Percentiles rank a stretch among this genome's conserved stretches.
Conservation (phyloP, 2,329 filamentous ascomycete species). For the Fusarium austroafricanum region DNA sequence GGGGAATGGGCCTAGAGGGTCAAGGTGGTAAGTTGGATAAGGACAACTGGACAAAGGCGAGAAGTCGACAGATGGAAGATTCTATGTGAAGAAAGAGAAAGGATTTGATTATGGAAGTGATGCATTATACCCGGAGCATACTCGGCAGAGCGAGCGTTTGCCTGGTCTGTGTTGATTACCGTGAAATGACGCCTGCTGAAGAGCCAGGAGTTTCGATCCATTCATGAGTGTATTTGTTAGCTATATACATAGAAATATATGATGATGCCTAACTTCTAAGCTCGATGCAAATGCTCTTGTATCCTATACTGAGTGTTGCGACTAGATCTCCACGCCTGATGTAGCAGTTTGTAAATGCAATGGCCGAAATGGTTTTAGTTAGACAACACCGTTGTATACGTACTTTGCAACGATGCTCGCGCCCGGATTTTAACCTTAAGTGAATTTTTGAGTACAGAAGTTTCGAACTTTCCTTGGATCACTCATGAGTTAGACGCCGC, state of each 20-base stretch:
- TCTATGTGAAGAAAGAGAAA: constrained; percentile 62
- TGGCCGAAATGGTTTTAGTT: not conserved
- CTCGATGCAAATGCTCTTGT: not conserved
- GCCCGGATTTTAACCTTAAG: not conserved
- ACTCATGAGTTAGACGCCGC: too few species aligned
- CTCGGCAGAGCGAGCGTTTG: constrained; percentile 46
- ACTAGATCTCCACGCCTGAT: not conserved
- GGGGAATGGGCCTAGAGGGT: constrained; percentile 75
- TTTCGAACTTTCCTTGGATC: too few species aligned
- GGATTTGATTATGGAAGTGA: constrained; percentile 22
- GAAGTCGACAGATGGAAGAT: constrained; percentile 76
- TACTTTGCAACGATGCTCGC: too few species aligned
- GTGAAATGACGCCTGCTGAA: constrained; percentile 28
- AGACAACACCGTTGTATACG: not conserved
- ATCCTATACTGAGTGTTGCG: not conserved
- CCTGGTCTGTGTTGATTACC: constrained; percentile 41
- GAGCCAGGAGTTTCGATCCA: constrained; percentile 16
- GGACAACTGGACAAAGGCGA: constrained; percentile 73
- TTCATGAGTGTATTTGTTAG: constrained; percentile 17
- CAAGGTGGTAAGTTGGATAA: constrained; percentile 73
- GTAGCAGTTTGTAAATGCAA: not conserved
- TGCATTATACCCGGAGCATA: constrained; percentile 48
- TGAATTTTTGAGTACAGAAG: not conserved
- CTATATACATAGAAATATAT: constrained; percentile 14
- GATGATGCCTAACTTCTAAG: not conserved